phyloP scores from a whole-genome alignment of 805 yeast genomes.

The Torulaspora maleeae region DNA sequence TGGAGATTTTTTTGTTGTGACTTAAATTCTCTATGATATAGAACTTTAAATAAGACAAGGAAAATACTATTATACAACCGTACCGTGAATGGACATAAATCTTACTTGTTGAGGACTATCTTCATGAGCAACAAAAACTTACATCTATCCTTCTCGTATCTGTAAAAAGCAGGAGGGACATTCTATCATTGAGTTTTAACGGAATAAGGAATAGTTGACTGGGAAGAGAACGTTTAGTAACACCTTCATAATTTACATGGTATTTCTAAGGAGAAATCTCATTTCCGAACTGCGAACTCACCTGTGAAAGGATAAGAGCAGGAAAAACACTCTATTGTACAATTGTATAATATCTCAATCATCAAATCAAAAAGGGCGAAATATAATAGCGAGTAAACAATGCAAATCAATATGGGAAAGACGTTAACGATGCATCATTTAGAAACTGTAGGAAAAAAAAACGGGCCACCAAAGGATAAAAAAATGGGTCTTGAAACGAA shows the following conservation, averaged over 20 bases:
- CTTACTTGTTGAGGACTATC: conserved; percentile 4
- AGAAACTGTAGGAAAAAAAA: conserved; percentile 1
- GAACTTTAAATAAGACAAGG: conserved; percentile 2
- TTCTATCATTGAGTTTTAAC: conserved; percentile 13
- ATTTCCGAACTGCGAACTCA: conserved; percentile 8
- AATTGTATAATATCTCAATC: conserved; percentile 27
- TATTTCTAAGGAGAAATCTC: conserved; percentile 6
- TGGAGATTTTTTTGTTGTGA: background rate
- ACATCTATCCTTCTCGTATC: conserved; percentile 14
- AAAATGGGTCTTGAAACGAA: background rate
- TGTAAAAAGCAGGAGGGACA: conserved; percentile 13
- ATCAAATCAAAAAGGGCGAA: conserved; percentile 9
- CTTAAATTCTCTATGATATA: conserved; percentile 2
- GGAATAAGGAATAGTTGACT: conserved; percentile 10
- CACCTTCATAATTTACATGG: conserved; percentile 7
- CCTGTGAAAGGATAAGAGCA: conserved; percentile 4
- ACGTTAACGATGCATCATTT: conserved; percentile 7
- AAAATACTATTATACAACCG: conserved; percentile 17
- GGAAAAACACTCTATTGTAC: conserved; percentile 24
- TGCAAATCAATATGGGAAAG: conserved; percentile 6
- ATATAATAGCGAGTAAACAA: conserved; percentile 8
- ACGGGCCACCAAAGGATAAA: background rate
- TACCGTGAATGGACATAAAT: conserved; percentile 14
- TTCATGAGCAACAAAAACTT: conserved; percentile 13
- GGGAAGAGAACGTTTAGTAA: background rate